These are phyloP conservation scores for Tulasnella sp. DNA, from an alignment of 768 basidiomycete species.

Conservation along the genomic window DNA sequence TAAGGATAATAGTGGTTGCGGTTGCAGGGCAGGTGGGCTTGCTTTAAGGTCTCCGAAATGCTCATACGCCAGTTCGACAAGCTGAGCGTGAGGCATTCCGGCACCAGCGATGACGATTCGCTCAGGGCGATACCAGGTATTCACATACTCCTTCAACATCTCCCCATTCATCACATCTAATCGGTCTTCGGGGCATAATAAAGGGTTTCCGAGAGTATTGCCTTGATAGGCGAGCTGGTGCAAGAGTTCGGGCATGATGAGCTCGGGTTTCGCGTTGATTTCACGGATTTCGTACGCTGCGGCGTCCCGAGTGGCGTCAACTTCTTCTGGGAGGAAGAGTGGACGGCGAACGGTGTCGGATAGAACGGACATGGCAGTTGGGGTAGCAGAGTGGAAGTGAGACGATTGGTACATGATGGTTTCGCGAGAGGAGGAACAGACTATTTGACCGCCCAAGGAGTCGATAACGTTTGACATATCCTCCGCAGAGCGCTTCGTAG, in stretches of 20 bases:
- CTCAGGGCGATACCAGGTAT: slow-evolving; percentile 84
- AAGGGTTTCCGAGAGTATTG: slow-evolving; percentile 74
- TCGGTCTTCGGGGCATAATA: slow-evolving; percentile 78
- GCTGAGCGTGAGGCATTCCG: slow-evolving; percentile 78
- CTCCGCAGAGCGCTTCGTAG: slow-evolving; percentile 49
- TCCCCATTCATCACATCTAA: slow-evolving; percentile 52
- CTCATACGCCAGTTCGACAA: slow-evolving; percentile 75
- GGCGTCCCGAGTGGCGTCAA: slow-evolving; percentile 72
- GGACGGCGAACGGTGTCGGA: slow-evolving; percentile 82
- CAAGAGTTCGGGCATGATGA: slow-evolving; percentile 81
- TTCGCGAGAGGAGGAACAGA: slow-evolving; percentile 83
- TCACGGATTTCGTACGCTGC: slow-evolving; percentile 86
- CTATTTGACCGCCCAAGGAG: slow-evolving; percentile 78
- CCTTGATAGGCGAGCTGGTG: slow-evolving; percentile 74
- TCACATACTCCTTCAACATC: slow-evolving; percentile 50
- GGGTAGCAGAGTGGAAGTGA: slow-evolving; percentile 73
- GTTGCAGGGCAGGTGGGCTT: slow-evolving; percentile 22
- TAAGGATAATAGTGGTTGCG: slow-evolving; percentile 20
- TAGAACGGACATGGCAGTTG: slow-evolving; percentile 74
- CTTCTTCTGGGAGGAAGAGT: slow-evolving; percentile 59
- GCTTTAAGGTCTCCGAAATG: slow-evolving; percentile 60
- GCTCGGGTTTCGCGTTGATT: slow-evolving; percentile 77
- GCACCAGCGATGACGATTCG: slow-evolving; percentile 91
- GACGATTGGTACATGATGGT: slow-evolving; percentile 98
- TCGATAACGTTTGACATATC: slow-evolving; percentile 75